Base-by-base conservation (phyloP, 495 filamentous ascomycete genomes). In the Talaromyces liani region DNA sequence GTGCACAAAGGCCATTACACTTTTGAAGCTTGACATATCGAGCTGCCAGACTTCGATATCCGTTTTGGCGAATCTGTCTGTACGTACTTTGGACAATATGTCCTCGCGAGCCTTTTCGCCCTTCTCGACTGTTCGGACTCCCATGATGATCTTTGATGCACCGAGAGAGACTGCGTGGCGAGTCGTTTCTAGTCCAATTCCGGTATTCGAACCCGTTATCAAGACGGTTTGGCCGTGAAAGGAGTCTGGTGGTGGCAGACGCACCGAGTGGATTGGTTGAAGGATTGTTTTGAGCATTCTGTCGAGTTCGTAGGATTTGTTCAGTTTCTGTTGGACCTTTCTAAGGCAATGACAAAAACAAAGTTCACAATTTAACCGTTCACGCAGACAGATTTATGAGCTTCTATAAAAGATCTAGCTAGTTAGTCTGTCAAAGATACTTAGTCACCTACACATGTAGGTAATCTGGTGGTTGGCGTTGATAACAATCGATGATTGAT, bases 41-140 rank as follows among this genome's bases (percentile, higher is more conserved):
- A 87, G 74, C 58, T 79, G 71, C 82, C 82, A 84, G 12, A 85
- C 77, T 63, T 81, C 69, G 20, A 83, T 64, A 6, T 77, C 77
- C 3, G 7, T 2, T 34, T 29, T 61, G 3, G 20, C 36, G 16
- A 10, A 41, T 29, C 14, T 27, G 72, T 76, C 4, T 61, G 68
- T 51, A 71, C 74, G 56, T 71, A 69, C 14, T 78, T 82, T 45
- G 61, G 69, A 61, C 3, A 61, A 9, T n/a, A 61, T 31, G 14
- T 27, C 47, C 68, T 67, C 64, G 82, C 82, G 57, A 85, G 80
- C 54, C 79, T 73, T 0, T 36, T 83, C 64, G 22, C 83, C 84
- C 25, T 80, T 79, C 22, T 79, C 72, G 0, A 78, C 6, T 47
- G 62, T 75, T 56, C 79, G 80, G 22, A 70, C 73, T 2, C 77